A percentile compares a stretch with the other conserved stretches of the same genome.
Evolutionary conservation across 2,329 filamentous ascomycete genomes (phyloP).

Genomic region (Venturia carpophila): DNA sequence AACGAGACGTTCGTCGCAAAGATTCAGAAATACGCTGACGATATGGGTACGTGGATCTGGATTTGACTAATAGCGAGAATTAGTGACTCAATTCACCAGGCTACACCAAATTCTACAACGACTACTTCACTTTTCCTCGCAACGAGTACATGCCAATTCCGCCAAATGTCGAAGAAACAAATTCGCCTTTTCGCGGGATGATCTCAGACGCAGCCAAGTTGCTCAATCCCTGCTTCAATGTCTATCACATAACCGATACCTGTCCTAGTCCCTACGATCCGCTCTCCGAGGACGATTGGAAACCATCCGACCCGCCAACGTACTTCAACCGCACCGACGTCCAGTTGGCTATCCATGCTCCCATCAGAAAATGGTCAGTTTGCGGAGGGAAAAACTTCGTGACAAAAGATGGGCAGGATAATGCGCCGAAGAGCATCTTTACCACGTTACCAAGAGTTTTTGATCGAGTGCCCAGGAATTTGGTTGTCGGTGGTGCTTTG

Average conservation of each 20-base stretch:
- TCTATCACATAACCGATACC: constrained; percentile 20
- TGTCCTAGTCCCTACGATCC: constrained; percentile 19
- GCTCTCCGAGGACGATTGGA: constrained; percentile 21
- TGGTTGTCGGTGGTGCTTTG: constrained; percentile 19
- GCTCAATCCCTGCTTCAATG: constrained; percentile 22
- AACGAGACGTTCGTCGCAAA: constrained; percentile 21
- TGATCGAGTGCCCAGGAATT: constrained; percentile 18
- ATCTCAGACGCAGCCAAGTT: constrained; percentile 17
- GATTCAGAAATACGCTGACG: neutral
- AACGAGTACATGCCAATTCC: neutral
- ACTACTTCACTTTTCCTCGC: constrained; percentile 8
- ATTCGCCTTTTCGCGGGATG: neutral
- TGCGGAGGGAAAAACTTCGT: constrained; percentile 20
- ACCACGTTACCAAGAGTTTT: constrained; percentile 20
- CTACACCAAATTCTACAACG: constrained; percentile 9
- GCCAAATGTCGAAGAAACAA: constrained; percentile 1
- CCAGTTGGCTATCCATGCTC: constrained; percentile 54
- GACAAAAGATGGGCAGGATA: constrained; percentile 21
- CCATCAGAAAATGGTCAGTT: constrained; percentile 19
- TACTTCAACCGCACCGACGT: constrained; percentile 68
- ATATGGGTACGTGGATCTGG: neutral
- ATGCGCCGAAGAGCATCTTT: constrained; percentile 21
- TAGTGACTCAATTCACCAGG: neutral
- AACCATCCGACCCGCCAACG: constrained; percentile 31
- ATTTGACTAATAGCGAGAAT: neutral